phyloP scores from a whole-genome alignment of 176 grass and related monocot species.

The Olyra latifolia region DNA sequence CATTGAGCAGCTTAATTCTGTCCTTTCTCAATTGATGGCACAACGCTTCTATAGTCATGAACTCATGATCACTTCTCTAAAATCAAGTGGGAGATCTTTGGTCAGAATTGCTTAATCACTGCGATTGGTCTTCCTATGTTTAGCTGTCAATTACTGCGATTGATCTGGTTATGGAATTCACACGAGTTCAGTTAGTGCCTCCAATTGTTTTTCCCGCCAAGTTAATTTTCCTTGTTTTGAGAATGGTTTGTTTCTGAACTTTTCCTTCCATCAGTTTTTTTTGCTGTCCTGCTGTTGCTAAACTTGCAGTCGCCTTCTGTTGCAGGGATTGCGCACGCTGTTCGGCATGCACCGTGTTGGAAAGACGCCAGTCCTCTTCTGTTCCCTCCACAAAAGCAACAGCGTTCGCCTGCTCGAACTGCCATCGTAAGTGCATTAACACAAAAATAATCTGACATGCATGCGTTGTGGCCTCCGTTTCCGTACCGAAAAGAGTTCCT shows the following conservation, averaged over 20 bases:
- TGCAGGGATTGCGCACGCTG: conserved; percentile 48
- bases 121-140: neutral
- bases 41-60: neutral
- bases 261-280: neutral
- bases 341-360: conserved; percentile 52
- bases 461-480: neutral
- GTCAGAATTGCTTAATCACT: neutral
- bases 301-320: conserved; percentile 14
- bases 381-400: conserved; percentile 46
- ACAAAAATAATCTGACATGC: neutral
- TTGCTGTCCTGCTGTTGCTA: neutral
- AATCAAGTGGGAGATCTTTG: conserved; percentile 1
- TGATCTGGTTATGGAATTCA: neutral
- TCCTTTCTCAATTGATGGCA: neutral
- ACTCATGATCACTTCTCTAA: neutral
- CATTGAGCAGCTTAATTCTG: conserved; percentile 35
- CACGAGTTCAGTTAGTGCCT: neutral
- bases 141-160: neutral
- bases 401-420: conserved; percentile 37
- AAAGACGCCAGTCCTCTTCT: conserved; percentile 43
- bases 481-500: neutral
- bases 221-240: neutral
- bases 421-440: conserved; percentile 44
- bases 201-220: neutral
- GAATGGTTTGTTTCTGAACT: neutral